A percentile compares a stretch with the other conserved stretches of the same genome.
Conservation (phyloP, 2,329 filamentous ascomycete genomes). For the Cladophialophora psammophila region DNA sequence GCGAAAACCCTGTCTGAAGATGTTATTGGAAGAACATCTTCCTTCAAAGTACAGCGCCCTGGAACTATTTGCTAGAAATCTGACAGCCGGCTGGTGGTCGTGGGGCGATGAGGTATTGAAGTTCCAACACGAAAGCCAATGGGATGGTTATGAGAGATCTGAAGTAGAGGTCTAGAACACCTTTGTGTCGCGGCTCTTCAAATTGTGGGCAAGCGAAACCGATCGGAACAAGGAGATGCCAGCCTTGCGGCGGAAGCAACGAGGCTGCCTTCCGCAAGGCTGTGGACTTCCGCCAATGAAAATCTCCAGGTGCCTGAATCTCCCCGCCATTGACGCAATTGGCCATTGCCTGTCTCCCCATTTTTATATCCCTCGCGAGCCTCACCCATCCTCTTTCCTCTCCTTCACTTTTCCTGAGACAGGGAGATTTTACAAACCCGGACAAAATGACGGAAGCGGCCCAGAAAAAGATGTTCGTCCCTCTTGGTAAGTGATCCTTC, state of each 20-base stretch:
- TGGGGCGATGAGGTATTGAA: conserved; percentile 69
- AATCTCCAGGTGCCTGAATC: conserved; percentile 16
- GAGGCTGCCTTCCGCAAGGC: conserved; percentile 10
- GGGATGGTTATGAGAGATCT: conserved; percentile 12
- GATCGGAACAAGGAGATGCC: neutral
- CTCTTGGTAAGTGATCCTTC: conserved; percentile 48
- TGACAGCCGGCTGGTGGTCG: conserved; percentile 67
- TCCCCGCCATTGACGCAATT: conserved; percentile 28
- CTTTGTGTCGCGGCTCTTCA: neutral
- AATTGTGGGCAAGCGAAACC: neutral
- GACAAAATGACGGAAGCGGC: conserved; percentile 38
- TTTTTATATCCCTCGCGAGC: neutral
- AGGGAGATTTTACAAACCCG: neutral
- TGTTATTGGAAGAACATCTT: conserved; percentile 57
- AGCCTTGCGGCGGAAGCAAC: neutral
- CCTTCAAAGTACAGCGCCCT: conserved; percentile 57
- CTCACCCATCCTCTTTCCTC: neutral
- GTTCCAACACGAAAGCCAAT: conserved; percentile 55
- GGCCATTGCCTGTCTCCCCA: conserved; percentile 13
- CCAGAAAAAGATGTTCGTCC: conserved; percentile 56
- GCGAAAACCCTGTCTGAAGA: conserved; percentile 68
- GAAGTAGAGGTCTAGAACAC: neutral
- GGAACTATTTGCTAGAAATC: conserved; percentile 67
- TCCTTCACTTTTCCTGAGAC: neutral
- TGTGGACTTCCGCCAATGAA: conserved; percentile 18